A percentile compares a stretch with the other conserved stretches of the same genome.
Conservation (phyloP, 352 stramenopile genomes). For the Lagenidium giganteum region DNA sequence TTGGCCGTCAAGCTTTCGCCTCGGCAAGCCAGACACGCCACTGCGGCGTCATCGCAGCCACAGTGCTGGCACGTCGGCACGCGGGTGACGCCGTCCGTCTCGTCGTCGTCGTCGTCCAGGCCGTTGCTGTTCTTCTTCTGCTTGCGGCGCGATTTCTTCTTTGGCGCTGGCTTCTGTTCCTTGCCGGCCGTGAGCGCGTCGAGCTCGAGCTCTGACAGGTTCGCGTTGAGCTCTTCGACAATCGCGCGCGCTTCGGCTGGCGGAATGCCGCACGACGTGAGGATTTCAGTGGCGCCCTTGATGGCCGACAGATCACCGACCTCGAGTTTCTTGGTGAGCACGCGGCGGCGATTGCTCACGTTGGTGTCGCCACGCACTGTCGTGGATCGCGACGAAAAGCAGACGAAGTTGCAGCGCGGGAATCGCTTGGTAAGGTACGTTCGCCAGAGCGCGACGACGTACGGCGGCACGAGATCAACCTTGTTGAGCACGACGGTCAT, state of each 20-base stretch:
- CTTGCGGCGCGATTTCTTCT: conserved; percentile 21
- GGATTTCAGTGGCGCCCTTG: conserved; percentile 46
- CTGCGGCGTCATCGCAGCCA: conserved; percentile 38
- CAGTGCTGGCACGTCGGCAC: conserved; percentile 47
- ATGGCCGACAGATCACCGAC: conserved; percentile 48
- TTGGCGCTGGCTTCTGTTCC: conserved; percentile 20
- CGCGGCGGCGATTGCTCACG: conserved; percentile 40
- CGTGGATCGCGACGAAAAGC: conserved; percentile 60
- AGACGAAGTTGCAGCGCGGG: conserved; percentile 41
- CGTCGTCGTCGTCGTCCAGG: conserved; percentile 2
- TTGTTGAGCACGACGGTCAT: conserved; percentile 76
- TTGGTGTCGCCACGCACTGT: conserved; percentile 45
- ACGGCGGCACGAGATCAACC: conserved; percentile 51
- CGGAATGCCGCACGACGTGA: conserved; percentile 43
- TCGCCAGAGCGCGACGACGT: conserved; percentile 53
- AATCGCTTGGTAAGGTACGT: conserved; percentile 43
- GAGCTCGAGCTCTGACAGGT: conserved; percentile 22
- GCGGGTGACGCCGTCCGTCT: conserved; percentile 2
- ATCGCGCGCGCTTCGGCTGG: conserved; percentile 30
- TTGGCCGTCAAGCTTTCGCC: too few species aligned
- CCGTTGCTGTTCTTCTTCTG: conserved; percentile 22
- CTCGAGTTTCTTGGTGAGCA: conserved; percentile 73
- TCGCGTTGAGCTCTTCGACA: conserved; percentile 42
- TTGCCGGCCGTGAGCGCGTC: conserved; percentile 7
- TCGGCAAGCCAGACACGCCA: conserved; percentile 58